phyloP scores from a whole-genome alignment of 805 yeast genomes.

The Lipomyces starkeyi region DNA sequence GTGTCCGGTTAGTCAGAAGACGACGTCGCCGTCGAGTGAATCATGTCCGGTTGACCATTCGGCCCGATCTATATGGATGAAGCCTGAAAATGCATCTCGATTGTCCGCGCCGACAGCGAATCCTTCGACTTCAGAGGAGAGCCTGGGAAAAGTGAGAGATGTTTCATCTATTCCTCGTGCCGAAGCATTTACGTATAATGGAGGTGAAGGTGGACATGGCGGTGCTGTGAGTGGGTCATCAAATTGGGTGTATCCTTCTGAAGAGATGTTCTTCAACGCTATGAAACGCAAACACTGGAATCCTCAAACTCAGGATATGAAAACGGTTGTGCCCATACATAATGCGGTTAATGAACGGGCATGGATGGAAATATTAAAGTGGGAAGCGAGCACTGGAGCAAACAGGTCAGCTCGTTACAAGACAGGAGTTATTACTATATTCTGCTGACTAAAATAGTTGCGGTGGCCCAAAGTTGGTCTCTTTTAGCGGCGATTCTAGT shows the following conservation, averaged over 20 bases:
- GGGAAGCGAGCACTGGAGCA: constrained; percentile 65
- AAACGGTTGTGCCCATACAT: constrained; percentile 89
- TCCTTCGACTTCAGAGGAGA: constrained; percentile 2
- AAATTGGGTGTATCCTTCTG: constrained; percentile 96
- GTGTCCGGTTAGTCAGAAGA: constrained; percentile 40
- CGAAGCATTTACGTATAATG: constrained; percentile 43
- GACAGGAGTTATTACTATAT: not conserved
- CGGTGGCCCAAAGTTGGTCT: constrained; percentile 83
- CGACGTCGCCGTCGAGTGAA: constrained; percentile 36
- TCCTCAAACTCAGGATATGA: constrained; percentile 83
- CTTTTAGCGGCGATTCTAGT: constrained; percentile 87
- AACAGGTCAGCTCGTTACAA: constrained; percentile 45
- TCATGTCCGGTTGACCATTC: constrained; percentile 74
- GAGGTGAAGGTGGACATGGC: constrained; percentile 41
- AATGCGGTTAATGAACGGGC: constrained; percentile 92
- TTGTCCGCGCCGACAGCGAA: constrained; percentile 9
- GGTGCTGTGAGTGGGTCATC: constrained; percentile 39
- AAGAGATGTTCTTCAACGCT: constrained; percentile 91
- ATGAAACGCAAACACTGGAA: constrained; percentile 91
- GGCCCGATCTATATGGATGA: constrained; percentile 65
- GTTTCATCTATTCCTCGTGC: constrained; percentile 77
- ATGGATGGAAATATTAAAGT: constrained; percentile 79
- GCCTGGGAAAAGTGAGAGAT: constrained; percentile 70
- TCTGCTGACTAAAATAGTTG: constrained; percentile 50
- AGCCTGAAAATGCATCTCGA: constrained; percentile 18